These are phyloP conservation scores for Heterobasidion parviporum DNA, from an alignment of 1,284 basidiomycete species.

Conservation along the genomic window DNA sequence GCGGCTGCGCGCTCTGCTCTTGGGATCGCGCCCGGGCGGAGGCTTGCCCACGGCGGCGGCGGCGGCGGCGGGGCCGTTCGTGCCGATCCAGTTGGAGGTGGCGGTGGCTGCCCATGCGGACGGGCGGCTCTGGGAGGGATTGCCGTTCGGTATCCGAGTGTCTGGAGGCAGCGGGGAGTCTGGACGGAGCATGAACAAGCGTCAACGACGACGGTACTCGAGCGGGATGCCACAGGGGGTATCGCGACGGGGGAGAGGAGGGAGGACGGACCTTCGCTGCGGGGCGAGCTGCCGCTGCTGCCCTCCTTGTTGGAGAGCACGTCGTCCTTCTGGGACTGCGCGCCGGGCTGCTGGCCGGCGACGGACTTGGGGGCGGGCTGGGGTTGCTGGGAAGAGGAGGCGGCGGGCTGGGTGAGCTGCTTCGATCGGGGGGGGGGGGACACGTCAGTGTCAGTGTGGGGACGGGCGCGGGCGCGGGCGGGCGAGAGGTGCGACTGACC, in stretches of 20 bases:
- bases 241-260: background rate
- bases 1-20: constrained; percentile 87
- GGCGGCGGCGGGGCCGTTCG: constrained; percentile 35
- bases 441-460: constrained; percentile 19
- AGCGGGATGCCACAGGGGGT: background rate
- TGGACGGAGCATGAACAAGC: constrained; percentile 17
- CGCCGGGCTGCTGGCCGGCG: constrained; percentile 45
- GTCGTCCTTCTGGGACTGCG: constrained; percentile 59
- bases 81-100: constrained; percentile 16
- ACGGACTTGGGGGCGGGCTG: constrained; percentile 54
- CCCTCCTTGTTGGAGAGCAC: constrained; percentile 61
- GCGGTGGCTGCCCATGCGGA: constrained; percentile 45
- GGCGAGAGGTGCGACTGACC: constrained; percentile 40
- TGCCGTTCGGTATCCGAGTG: constrained; percentile 50
- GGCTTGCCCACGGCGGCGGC: constrained; percentile 56
- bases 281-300: constrained; percentile 70
- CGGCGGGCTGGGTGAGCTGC: constrained; percentile 54
- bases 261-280: constrained; percentile 60
- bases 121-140: constrained; percentile 35
- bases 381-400: constrained; percentile 27
- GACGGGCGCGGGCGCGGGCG: background rate
- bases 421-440: constrained; percentile 55
- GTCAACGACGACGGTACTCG: background rate
- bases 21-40: constrained; percentile 79
- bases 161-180: constrained; percentile 72